Conservation (phyloP, 1,139 yeast species). For the Geotrichum restrictum region DNA sequence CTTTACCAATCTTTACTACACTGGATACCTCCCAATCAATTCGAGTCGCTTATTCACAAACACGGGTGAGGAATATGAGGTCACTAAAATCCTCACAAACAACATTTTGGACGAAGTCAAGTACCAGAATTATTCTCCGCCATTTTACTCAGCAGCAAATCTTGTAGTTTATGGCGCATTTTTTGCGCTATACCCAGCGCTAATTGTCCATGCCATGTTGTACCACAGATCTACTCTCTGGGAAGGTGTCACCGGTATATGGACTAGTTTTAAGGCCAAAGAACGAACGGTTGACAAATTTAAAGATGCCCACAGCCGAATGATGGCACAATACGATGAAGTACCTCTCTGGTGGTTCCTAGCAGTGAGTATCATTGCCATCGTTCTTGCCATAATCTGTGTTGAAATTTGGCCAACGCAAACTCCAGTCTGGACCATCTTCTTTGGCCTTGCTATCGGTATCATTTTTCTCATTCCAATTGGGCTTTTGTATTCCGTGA, state of each 20-base stretch:
- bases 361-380: constrained; percentile 46
- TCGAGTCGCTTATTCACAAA: constrained; percentile 47
- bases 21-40: constrained; percentile 53
- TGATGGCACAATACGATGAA: constrained; percentile 55
- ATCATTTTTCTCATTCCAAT: constrained; percentile 50
- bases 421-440: constrained; percentile 51
- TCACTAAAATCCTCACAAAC: constrained; percentile 41
- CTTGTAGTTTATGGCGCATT: constrained; percentile 54
- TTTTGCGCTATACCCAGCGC: constrained; percentile 56
- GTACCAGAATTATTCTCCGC: constrained; percentile 44
- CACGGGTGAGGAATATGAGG: constrained; percentile 45
- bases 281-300: constrained; percentile 36
- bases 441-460: constrained; percentile 53
- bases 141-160: constrained; percentile 57
- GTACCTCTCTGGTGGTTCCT: constrained; percentile 63
- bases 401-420: constrained; percentile 32
- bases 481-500: constrained; percentile 43
- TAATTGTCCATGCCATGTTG: constrained; percentile 45
- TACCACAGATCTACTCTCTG: constrained; percentile 28
- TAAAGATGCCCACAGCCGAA: constrained; percentile 53
- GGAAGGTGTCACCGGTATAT: constrained; percentile 31
- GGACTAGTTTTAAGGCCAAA: constrained; percentile 18
- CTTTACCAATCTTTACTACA: constrained; percentile 49
- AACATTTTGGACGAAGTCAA: constrained; percentile 34
- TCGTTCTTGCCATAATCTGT: constrained; percentile 50